These are phyloP conservation scores for Phialophora expanda DNA, from an alignment of 2,329 filamentous ascomycete genomes.

Conservation along the genomic window DNA sequence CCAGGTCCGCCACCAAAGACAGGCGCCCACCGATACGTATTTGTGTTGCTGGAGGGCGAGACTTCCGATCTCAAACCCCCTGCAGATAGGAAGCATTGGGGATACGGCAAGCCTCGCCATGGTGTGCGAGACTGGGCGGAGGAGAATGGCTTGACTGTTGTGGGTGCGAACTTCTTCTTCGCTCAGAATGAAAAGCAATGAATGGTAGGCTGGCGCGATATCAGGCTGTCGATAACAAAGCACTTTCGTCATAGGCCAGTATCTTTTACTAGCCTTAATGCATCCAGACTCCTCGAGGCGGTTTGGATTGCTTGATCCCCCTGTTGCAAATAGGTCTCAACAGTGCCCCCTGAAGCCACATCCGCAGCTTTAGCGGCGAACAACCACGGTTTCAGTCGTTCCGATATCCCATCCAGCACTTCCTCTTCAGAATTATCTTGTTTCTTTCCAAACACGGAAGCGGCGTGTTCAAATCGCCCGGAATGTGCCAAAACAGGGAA, in stretches of 20 bases:
- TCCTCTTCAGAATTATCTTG: background rate
- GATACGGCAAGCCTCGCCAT: conserved; percentile 54
- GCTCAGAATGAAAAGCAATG: conserved; percentile 41
- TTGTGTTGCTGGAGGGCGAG: conserved; percentile 55
- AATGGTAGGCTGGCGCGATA: background rate
- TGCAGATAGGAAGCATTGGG: conserved; percentile 57
- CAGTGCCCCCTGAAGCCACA: conserved; percentile 10
- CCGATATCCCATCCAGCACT: conserved; percentile 25
- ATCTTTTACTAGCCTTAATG: conserved; percentile 22
- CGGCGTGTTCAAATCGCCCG: conserved; percentile 26
- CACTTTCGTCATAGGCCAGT: background rate
- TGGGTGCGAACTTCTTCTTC: conserved; percentile 43
- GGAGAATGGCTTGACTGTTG: conserved; percentile 42
- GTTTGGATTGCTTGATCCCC: conserved; percentile 28
- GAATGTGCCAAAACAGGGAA: conserved; percentile 32
- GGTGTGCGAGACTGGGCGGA: conserved; percentile 52
- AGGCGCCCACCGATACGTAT: conserved; percentile 63
- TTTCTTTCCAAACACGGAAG: conserved; percentile 20
- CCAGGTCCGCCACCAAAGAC: conserved; percentile 62
- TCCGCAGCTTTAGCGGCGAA: conserved; percentile 37
- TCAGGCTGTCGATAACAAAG: background rate
- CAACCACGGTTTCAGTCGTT: conserved; percentile 33
- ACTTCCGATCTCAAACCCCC: conserved; percentile 52
- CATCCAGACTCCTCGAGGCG: conserved; percentile 23
- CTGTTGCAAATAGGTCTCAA: conserved; percentile 27